Evolutionary conservation across 345 rosid genomes (phyloP).

Genomic region (Arabis hirsuta): DNA sequence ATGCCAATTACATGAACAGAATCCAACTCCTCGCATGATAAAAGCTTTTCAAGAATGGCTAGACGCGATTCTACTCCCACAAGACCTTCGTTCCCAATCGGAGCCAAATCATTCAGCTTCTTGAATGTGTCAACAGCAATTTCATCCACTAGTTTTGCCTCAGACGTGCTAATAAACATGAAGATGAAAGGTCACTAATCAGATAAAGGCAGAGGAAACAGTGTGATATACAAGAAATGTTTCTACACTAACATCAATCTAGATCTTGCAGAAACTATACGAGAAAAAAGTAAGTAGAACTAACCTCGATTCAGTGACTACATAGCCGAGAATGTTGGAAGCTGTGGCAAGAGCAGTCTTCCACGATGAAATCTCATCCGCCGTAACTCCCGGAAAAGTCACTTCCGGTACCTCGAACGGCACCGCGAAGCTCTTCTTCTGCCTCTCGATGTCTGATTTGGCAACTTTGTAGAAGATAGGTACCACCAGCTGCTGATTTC

Average conservation of each 20-base stretch:
- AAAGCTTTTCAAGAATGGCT: conserved; percentile 17
- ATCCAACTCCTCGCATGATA: conserved; percentile 20
- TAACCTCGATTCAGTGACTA: conserved; percentile 32
- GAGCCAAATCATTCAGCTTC: conserved; percentile 40
- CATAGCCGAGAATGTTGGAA: conserved; percentile 28
- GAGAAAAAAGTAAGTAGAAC: neutral
- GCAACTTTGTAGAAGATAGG: conserved; percentile 41
- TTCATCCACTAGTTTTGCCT: conserved; percentile 42
- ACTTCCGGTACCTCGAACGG: conserved; percentile 11
- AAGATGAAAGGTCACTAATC: neutral
- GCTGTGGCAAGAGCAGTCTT: conserved; percentile 35
- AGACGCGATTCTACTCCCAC: conserved; percentile 48
- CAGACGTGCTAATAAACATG: conserved; percentile 37
- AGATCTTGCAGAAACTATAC: no score
- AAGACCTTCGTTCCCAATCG: conserved; percentile 1
- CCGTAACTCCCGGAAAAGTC: conserved; percentile 22
- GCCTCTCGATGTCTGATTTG: conserved; percentile 33
- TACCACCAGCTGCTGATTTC: conserved; percentile 32
- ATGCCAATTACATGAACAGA: conserved; percentile 47
- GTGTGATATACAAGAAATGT: no score
- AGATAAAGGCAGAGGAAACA: no score
- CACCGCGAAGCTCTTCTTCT: conserved; percentile 28
- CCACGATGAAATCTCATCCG: conserved; percentile 28
- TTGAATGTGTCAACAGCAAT: conserved; percentile 39
- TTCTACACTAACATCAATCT: neutral